Conservation (phyloP, 768 basidiomycete genomes). For the Hericium erinaceus region DNA sequence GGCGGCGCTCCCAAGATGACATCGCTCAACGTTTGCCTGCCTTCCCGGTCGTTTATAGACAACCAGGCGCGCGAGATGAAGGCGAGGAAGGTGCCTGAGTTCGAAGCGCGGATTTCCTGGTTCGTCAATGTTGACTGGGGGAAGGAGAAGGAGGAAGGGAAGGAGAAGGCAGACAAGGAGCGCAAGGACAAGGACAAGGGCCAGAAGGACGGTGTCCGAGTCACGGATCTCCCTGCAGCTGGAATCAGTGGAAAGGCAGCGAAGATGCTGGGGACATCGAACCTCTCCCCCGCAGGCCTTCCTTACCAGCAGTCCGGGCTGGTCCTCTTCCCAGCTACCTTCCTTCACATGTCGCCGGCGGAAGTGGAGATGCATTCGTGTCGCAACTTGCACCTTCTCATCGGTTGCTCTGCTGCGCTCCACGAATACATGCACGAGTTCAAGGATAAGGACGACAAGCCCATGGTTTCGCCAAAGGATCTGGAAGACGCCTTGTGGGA, state of each 20-base stretch:
- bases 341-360: constrained; percentile 44
- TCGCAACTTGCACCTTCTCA: constrained; percentile 54
- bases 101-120: constrained; percentile 22
- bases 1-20: constrained; percentile 36
- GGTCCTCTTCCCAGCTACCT: constrained; percentile 48
- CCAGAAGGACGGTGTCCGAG: constrained; percentile 13
- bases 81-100: constrained; percentile 8
- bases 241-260: constrained; percentile 27
- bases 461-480: constrained; percentile 20
- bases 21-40: constrained; percentile 47
- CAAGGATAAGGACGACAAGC: constrained; percentile 14
- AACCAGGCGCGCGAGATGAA: constrained; percentile 12
- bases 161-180: constrained; percentile 16
- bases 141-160: constrained; percentile 24
- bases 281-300: constrained; percentile 3
- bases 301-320: constrained; percentile 53
- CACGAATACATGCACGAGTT: constrained; percentile 35
- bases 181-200: constrained; percentile 17
- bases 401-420: constrained; percentile 55
- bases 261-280: constrained; percentile 25
- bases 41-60: constrained; percentile 30
- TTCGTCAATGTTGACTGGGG: constrained; percentile 28
- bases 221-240: constrained; percentile 10
- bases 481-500: constrained; percentile 39
- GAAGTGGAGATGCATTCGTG: constrained; percentile 73